These are phyloP conservation scores for Saprolegnia diclina DNA, from an alignment of 352 stramenopile species.

Conservation along the genomic window DNA sequence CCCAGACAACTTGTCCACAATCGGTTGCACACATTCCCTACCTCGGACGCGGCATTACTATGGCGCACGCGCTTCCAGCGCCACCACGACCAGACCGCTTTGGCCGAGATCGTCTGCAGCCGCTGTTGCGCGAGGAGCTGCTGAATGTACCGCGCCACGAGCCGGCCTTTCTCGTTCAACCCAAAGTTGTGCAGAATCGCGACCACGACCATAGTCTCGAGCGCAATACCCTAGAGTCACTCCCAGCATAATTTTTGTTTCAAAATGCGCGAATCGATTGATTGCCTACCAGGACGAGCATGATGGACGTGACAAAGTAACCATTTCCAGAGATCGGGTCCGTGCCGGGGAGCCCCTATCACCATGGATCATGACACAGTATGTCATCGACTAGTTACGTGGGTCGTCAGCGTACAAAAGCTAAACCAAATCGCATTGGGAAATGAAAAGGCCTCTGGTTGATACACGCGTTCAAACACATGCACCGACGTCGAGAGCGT, in stretches of 20 bases:
- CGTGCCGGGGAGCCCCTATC: background rate
- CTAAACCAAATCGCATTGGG: background rate
- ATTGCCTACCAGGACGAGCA: slow-evolving; percentile 1
- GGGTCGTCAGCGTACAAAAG: slow-evolving; percentile 10
- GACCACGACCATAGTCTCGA: background rate
- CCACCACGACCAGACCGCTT: slow-evolving; percentile 1
- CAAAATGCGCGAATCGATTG: background rate
- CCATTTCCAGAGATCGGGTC: background rate
- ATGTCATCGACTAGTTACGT: too few relatives aligned
- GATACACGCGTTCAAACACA: slow-evolving; percentile 3
- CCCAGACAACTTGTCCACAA: background rate
- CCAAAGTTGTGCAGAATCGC: slow-evolving; percentile 14
- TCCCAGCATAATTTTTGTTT: background rate
- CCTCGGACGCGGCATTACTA: background rate
- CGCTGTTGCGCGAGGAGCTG: background rate
- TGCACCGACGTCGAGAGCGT: background rate
- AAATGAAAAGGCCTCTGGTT: background rate
- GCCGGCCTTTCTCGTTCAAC: slow-evolving; percentile 2
- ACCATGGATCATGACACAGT: background rate
- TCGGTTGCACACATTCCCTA: background rate
- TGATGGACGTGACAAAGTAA: slow-evolving; percentile 7
- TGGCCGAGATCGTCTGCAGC: background rate
- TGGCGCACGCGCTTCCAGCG: background rate
- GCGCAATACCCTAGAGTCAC: background rate
- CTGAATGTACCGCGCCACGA: background rate